Evolutionary conservation across 75 land plant genomes (phyloP).

Genomic region (Cupressus sempervirens): DNA sequence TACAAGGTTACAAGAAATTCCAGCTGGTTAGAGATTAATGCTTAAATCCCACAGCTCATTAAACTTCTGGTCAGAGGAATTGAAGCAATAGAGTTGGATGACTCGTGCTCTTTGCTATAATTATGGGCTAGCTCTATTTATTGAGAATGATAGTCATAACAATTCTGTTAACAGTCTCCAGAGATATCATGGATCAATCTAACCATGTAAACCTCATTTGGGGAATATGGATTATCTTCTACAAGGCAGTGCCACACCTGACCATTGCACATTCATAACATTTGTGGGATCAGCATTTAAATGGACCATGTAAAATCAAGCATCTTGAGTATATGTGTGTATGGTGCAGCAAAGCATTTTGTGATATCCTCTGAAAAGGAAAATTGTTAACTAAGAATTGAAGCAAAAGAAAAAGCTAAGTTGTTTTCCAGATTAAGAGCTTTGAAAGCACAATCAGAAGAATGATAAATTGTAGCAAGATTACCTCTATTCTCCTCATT

Average conservation of each 20-base stretch:
- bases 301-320: background rate
- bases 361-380: background rate
- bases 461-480: background rate
- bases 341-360: background rate
- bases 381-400: background rate
- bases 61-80: background rate
- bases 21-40: background rate
- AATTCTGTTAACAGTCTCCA: background rate
- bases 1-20: background rate
- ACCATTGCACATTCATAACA: background rate
- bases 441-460: background rate
- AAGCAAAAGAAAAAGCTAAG: background rate
- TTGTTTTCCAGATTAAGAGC: background rate
- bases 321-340: background rate
- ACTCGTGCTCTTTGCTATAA: background rate
- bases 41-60: background rate
- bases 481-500: constrained; percentile 89
- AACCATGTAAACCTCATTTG: background rate
- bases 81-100: background rate
- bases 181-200: background rate
- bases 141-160: background rate
- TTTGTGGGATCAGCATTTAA: background rate
- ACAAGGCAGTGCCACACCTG: background rate
- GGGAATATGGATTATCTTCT: background rate
- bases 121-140: background rate